Evolutionary conservation across 129 eudicot genomes (phyloP), one percentile per base, ranked within the genome.

Genomic region (Escallonia rubra): DNA sequence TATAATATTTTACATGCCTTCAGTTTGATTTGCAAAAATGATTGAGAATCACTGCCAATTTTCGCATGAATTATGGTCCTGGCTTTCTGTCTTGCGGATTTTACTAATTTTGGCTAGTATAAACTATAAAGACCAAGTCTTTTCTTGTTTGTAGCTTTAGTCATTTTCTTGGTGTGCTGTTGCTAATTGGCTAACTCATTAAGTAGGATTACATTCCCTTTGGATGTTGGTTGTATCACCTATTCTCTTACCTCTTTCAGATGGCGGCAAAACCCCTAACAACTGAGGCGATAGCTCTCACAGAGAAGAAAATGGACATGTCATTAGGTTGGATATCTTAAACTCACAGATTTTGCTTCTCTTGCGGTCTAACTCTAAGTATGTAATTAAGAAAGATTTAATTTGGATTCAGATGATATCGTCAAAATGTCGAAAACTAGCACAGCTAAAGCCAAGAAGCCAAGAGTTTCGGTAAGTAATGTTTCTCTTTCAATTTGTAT

Each of bases 251-350:
- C 57, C 47, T 23, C 43, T 45, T 69, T 8, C 83, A 91, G 98
- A 92, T 92, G 98, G 96, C 89, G 8, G 69, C 90, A 43, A 86
- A 84, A 68, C 91, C 96, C 63, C 77, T 89, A 42, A 84, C 92
- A 66, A 79, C 57, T n/a, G 97, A 91, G 76, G 88, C 97, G 16
- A 90, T 94, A 68, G 99, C 99, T 63, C 80, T 89, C 67, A 89
- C 99, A 7, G 99, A 89, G 86, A 94, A 94, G 90, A 94, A 94
- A 77, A 87, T 94, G 93, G 90, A 82, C 73, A 94, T 94, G 99
- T 58, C 87, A 68, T 74, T 94, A 82, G 98, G 98, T 93, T 56
- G 49, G 78, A 10, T 42, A 47, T 15, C 45, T 7, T 13, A 23
- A 61, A 57, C 53, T 59, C 3, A 1, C 62, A 10, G 8, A 52